These are phyloP conservation scores for Vaccinium macrocarpon DNA, from an alignment of 148 eudicot species.

Conservation along the genomic window DNA sequence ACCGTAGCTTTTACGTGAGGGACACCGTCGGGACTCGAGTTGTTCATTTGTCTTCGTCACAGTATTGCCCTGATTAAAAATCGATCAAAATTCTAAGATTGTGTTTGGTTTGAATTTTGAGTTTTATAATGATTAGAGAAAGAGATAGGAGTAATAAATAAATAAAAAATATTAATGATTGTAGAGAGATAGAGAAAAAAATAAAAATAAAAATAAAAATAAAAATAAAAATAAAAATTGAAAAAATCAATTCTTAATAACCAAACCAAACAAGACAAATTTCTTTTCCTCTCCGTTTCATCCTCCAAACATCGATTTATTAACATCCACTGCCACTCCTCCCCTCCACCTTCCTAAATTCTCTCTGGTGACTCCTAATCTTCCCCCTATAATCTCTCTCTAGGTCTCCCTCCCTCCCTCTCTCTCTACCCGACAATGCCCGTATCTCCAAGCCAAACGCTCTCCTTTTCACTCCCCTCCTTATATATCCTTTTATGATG, in stretches of 20 bases:
- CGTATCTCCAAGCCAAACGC: not conserved
- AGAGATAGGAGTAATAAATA: too few species aligned
- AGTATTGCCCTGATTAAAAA: not conserved
- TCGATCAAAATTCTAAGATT: too few species aligned
- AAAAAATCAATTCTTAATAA: too few species aligned
- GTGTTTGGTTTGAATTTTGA: too few species aligned
- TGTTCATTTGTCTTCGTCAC: not conserved
- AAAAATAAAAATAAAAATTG: too few species aligned
- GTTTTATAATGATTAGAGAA: too few species aligned
- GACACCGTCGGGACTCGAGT: not conserved
- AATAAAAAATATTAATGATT: too few species aligned
- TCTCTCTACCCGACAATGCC: not conserved
- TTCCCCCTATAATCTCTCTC: not conserved
- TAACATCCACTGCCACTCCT: constrained; percentile 11
- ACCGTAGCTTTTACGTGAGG: constrained; percentile 20
- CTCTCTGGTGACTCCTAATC: constrained; percentile 9
- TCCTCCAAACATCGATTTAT: not conserved
- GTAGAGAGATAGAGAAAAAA: too few species aligned
- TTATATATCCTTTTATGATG: not conserved
- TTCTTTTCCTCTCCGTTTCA: not conserved
- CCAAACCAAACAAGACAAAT: too few species aligned
- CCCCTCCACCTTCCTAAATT: not conserved
- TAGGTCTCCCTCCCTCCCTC: not conserved
- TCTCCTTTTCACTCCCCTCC: not conserved
- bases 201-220: too few species aligned